Percentiles rank a stretch among this genome's conserved stretches.
phyloP scores from a whole-genome alignment of 2,329 filamentous ascomycete species.

The Gnomoniopsis sp. region DNA sequence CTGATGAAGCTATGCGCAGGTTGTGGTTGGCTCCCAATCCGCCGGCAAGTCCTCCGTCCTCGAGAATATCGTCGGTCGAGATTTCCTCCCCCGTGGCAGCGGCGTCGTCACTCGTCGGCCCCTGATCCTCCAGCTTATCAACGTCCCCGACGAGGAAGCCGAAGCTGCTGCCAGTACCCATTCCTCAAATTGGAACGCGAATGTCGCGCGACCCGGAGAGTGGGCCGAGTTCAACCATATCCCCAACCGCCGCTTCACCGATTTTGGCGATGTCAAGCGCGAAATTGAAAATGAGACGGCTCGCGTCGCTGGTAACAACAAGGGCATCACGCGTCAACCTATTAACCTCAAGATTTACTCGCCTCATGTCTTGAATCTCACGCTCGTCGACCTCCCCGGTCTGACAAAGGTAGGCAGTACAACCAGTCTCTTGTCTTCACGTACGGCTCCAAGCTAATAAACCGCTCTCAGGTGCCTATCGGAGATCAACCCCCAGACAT shows the following conservation, averaged over 20 bases:
- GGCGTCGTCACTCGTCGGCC: slow-evolving; percentile 94
- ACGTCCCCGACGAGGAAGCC: slow-evolving; percentile 75
- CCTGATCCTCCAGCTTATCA: slow-evolving; percentile 96
- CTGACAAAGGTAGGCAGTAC: slow-evolving; percentile 58
- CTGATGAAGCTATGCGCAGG: slow-evolving; percentile 50
- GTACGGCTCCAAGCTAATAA: neutral
- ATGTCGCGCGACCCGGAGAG: slow-evolving; percentile 66
- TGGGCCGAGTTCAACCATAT: slow-evolving; percentile 99
- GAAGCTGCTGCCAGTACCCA: slow-evolving; percentile 7
- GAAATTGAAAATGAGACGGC: slow-evolving; percentile 97
- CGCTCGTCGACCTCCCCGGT: slow-evolving; percentile 92
- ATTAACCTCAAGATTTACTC: slow-evolving; percentile 99
- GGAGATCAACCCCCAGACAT: slow-evolving; percentile 97
- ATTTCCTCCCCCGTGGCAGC: slow-evolving; percentile 93
- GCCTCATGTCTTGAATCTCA: slow-evolving; percentile 94
- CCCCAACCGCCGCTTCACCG: slow-evolving; percentile 93
- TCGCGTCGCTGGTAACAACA: slow-evolving; percentile 92
- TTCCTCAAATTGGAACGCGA: slow-evolving; percentile 40
- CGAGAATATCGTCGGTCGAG: slow-evolving; percentile 96
- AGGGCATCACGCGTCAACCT: slow-evolving; percentile 90
- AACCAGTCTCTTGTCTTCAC: too few relatives aligned
- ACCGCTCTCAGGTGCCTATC: slow-evolving; percentile 69
- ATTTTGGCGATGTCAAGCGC: slow-evolving; percentile 97
- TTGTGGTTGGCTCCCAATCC: slow-evolving; percentile 97
- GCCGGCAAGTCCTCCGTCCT: slow-evolving; percentile 98